These are phyloP conservation scores for Hemileccinum impolitum DNA, from an alignment of 768 basidiomycete genomes.

Conservation along the genomic window DNA sequence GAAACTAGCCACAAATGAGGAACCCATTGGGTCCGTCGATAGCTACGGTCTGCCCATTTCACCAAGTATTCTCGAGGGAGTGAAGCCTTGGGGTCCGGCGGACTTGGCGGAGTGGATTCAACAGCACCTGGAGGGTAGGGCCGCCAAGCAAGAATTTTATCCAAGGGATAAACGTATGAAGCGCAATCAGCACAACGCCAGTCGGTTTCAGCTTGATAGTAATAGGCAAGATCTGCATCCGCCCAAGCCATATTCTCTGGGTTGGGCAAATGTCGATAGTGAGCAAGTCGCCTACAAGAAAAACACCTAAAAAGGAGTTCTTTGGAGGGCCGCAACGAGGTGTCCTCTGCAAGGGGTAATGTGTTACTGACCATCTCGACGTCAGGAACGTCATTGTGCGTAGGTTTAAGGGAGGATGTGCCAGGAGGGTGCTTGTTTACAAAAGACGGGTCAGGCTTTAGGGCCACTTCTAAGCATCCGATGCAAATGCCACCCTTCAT, in stretches of 20 bases:
- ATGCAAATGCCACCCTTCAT: slow-evolving; percentile 77
- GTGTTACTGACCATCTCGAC: slow-evolving; percentile 36
- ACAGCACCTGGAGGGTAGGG: slow-evolving; percentile 66
- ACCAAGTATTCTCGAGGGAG: slow-evolving; percentile 92
- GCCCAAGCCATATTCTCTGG: slow-evolving; percentile 39
- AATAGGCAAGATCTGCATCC: slow-evolving; percentile 46
- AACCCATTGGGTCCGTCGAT: slow-evolving; percentile 81
- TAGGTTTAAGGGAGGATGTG: slow-evolving; percentile 6
- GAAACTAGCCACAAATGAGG: slow-evolving; percentile 88
- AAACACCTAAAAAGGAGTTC: slow-evolving; percentile 79
- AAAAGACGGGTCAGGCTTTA: slow-evolving; percentile 42
- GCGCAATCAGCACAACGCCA: slow-evolving; percentile 81
- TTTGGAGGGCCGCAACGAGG: slow-evolving; percentile 16
- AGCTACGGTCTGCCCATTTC: slow-evolving; percentile 83
- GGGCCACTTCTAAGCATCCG: slow-evolving; percentile 59
- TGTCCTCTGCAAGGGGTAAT: slow-evolving; percentile 8
- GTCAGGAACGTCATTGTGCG: slow-evolving; percentile 19
- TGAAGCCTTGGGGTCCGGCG: slow-evolving; percentile 50
- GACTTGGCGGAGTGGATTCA: slow-evolving; percentile 45
- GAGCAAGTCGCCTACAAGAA: slow-evolving; percentile 77
- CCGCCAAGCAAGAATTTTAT: slow-evolving; percentile 91
- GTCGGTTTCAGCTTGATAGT: slow-evolving; percentile 52
- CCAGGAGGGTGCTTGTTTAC: slow-evolving; percentile 12
- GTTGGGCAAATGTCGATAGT: slow-evolving; percentile 69
- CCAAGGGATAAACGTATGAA: slow-evolving; percentile 65